These are phyloP conservation scores for Aureoboletus auriporus DNA, from an alignment of 768 basidiomycete genomes.

Conservation along the genomic window DNA sequence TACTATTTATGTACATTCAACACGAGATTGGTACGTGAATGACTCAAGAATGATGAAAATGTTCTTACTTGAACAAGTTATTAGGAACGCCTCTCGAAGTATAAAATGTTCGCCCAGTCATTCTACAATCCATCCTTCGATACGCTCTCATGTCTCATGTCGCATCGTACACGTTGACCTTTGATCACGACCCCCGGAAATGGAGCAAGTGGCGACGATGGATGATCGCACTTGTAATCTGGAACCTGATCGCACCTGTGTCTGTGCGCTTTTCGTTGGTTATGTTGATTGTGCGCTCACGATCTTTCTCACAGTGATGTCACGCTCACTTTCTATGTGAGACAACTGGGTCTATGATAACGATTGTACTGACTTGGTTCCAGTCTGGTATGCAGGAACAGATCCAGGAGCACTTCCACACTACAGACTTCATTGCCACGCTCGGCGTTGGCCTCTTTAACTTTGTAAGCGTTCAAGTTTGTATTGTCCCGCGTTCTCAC, in stretches of 20 bases:
- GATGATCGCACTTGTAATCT: conserved; percentile 26
- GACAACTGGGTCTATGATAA: not conserved
- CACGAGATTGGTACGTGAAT: conserved; percentile 1
- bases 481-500: not conserved
- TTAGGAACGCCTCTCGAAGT: not conserved
- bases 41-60: not conserved
- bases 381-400: conserved; percentile 22
- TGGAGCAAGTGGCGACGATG: conserved; percentile 28
- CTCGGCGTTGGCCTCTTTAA: conserved; percentile 22
- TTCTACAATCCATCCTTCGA: conserved; percentile 1
- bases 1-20: not conserved
- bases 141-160: conserved; percentile 16
- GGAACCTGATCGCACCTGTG: conserved; percentile 30
- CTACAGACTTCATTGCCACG: conserved; percentile 11
- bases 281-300: conserved; percentile 5
- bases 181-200: conserved; percentile 21
- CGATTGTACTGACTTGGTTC: not conserved
- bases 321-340: conserved; percentile 26
- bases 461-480: conserved; percentile 7
- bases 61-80: not conserved
- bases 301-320: conserved; percentile 15
- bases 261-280: conserved; percentile 8
- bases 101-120: conserved; percentile 5
- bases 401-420: conserved; percentile 20
- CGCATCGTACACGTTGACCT: conserved; percentile 12